Base-by-base conservation (phyloP, 306 rosid species). In the Lathyrus tuberosus region DNA sequence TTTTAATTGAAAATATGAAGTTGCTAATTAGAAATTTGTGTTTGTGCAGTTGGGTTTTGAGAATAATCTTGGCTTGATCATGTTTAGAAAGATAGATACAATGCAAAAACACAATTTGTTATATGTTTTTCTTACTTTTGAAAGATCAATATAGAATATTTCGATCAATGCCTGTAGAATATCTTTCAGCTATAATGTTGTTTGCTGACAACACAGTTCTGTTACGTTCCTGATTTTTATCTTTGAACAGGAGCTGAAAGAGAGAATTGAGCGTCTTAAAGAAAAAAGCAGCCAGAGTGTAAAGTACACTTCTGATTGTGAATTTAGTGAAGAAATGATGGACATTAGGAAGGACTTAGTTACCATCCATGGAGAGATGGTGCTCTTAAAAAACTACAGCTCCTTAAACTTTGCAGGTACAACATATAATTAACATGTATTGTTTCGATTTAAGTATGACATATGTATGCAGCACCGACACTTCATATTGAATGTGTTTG, bases 321-420 rank as follows among this genome's bases (percentile, higher is more conserved):
- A 91, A 77, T 94, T 94, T 71, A 89, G 97, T 74, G 87, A 94
- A 81, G 99, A 94, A 83, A 85, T 87, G 86, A 94, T 94, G 99
- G 94, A 85, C 65, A 94, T 91, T 31, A 93, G 95, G 70, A 91
- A 76, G 87, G 97, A 91, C 82, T 91, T 94, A 15, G 99, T 94
- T 67, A 79, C 92, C 79, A 89, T 94, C 78, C 99, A 94, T 74
- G 99, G 99, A 77, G 88, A 86, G 81, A 91, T 94, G 97, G 97
- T 91, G 79, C 97, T 94, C 57, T 92, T 94, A 1, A 91, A 91
- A 82, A 94, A 84, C 75, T 94, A 91, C 74, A 94, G 99, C 74
- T 94, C 97, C 74, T 76, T 94, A 79, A 94, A 94, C 79, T 94
- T 94, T 84, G 95, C 96, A 71, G 99, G 99, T 91, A 83, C 24